Conservation (phyloP, 2,329 filamentous ascomycete genomes). For the Diaporthe nobilis region DNA sequence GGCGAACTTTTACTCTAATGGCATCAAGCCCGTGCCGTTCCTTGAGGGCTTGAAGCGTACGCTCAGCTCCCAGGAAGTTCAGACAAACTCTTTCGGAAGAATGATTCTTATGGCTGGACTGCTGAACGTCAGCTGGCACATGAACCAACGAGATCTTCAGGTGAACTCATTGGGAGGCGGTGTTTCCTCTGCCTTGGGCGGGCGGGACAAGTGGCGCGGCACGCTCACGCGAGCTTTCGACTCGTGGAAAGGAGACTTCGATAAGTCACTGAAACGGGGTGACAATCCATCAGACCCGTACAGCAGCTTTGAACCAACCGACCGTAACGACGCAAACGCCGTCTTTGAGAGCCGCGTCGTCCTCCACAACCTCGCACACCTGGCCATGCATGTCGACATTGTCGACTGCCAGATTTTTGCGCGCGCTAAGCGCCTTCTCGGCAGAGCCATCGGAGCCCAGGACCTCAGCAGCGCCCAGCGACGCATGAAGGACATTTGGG, state of each 20-base stretch:
- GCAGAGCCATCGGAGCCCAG: constrained; percentile 84
- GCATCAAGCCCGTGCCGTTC: constrained; percentile 88
- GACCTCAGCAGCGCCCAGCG: constrained; percentile 85
- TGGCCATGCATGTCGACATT: constrained; percentile 97
- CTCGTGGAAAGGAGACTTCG: constrained; percentile 93
- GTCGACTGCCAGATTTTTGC: constrained; percentile 98
- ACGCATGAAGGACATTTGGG: constrained; percentile 91
- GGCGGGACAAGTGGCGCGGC: constrained; percentile 90
- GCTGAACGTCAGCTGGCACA: constrained; percentile 95
- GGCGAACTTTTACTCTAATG: constrained; percentile 82
- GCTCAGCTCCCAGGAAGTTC: constrained; percentile 85
- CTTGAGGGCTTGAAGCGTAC: constrained; percentile 92
- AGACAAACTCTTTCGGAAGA: constrained; percentile 93
- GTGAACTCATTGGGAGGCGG: constrained; percentile 84
- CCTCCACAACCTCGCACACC: constrained; percentile 93
- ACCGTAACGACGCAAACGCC: constrained; percentile 73
- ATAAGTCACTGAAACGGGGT: constrained; percentile 80
- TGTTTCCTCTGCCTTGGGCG: constrained; percentile 84
- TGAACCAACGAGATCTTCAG: constrained; percentile 96
- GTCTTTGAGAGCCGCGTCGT: constrained; percentile 92
- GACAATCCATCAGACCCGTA: constrained; percentile 68
- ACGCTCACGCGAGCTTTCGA: constrained; percentile 91
- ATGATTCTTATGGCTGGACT: constrained; percentile 95
- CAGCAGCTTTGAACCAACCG: constrained; percentile 63
- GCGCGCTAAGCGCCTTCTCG: constrained; percentile 85